Evolutionary conservation across 164 flowering plant genomes (phyloP).

Genomic region (Vitis vinifera): DNA sequence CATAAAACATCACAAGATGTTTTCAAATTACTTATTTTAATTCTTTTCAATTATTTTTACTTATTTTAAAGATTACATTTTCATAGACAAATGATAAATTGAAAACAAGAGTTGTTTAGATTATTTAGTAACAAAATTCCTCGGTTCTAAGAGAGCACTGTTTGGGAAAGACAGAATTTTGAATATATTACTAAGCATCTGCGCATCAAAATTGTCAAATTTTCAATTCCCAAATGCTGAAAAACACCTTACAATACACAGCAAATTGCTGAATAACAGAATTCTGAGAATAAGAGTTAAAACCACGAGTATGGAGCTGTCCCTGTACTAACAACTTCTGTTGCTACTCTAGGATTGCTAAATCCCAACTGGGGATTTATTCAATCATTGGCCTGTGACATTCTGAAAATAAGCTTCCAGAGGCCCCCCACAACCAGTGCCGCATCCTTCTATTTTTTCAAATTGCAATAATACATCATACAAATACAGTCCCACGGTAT

Average conservation of each 20-base stretch:
- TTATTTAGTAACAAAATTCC: too few relatives aligned
- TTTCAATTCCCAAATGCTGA: not conserved
- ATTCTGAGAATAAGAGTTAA: constrained; percentile 3
- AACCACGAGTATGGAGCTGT: not conserved
- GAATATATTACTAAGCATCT: too few relatives aligned
- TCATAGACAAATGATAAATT: too few relatives aligned
- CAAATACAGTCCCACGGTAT: constrained; percentile 1
- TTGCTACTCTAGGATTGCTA: constrained; percentile 1
- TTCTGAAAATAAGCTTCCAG: not conserved
- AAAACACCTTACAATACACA: constrained; percentile 2
- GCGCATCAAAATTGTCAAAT: too few relatives aligned
- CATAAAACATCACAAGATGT: too few relatives aligned
- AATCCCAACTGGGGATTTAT: constrained; percentile 61
- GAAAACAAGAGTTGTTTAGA: too few relatives aligned
- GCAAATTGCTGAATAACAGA: not conserved
- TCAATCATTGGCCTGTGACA: not conserved
- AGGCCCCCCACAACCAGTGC: not conserved
- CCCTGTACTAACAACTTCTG: constrained; percentile 17
- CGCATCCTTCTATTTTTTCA: too few relatives aligned
- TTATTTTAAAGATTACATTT: too few relatives aligned
- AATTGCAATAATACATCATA: constrained; percentile 11
- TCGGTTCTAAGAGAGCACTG: too few relatives aligned
- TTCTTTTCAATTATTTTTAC: too few relatives aligned
- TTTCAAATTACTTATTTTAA: too few relatives aligned
- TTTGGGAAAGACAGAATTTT: too few relatives aligned